Evolutionary conservation across 441 rosid genomes (phyloP), one percentile per base, ranked within the genome.

Genomic region (Croton setiger): DNA sequence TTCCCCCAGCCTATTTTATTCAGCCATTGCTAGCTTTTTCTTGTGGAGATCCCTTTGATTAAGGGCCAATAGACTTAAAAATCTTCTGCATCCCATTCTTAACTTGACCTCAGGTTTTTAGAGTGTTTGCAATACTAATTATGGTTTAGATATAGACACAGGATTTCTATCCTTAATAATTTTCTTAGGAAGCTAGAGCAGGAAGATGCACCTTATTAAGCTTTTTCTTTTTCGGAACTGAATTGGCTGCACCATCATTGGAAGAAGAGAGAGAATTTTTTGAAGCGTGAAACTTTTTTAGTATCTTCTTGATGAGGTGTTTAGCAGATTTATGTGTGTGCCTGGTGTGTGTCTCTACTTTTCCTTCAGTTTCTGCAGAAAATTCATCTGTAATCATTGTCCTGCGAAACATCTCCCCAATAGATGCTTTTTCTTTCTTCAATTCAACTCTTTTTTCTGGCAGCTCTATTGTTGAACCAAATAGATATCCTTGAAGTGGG

Each of bases 401-500:
- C 69, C 74, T 83, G 14, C 72, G 81, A 76, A 92, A 88, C 73
- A 88, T 83, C 77, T 90, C 91, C 27, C 77, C 87, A 13, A 85
- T 93, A 57, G 98, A 90, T 72, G 79, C 70, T 78, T 78, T 88
- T 70, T 87, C 91, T 78, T 86, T 87, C 78, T 74, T 82, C 64
- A 60, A 72, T 69, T 82, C 84, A 53, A 41, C 58, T 72, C 54
- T 76, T 80, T 83, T 70, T 79, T 85, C 92, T 44, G 90, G 80
- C 63, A 80, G 66, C 78, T 84, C 93, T 41, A 78, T 75, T 47
- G 82, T 73, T 72, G 97, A 85, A 23, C 91, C 87, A 67, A 91
- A 89, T 64, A 89, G 81, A 77, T 93, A 93, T 73, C 83, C 96
- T 81, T 91, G 97, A 66, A 93, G 97, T 20, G 98, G 96, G 76